Conservation (phyloP, 1,284 basidiomycete genomes). For the Cryptococcus sp. region DNA sequence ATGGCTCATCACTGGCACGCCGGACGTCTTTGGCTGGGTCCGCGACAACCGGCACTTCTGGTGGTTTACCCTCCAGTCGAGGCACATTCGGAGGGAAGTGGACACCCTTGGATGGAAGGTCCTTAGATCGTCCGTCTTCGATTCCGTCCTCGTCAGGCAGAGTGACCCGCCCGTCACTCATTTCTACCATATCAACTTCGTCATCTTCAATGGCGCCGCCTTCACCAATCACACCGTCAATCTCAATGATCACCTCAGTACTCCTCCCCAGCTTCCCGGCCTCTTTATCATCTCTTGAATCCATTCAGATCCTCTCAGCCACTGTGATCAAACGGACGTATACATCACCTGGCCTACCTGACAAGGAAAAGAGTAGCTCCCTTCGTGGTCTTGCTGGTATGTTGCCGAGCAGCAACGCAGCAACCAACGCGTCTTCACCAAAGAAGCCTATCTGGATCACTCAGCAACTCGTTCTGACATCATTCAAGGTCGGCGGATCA, state of each 20-base stretch:
- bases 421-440: not conserved
- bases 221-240: conserved; percentile 1
- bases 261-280: conserved; percentile 39
- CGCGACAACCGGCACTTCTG: conserved; percentile 5
- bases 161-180: not conserved
- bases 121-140: not conserved
- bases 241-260: conserved; percentile 12
- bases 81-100: not conserved
- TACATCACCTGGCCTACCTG: conserved; percentile 6
- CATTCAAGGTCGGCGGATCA: conserved; percentile 22
- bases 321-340: conserved; percentile 21
- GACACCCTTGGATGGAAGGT: not conserved
- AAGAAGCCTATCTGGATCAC: conserved; percentile 22
- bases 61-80: conserved; percentile 3
- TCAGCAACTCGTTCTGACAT: conserved; percentile 26
- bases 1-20: conserved; percentile 13
- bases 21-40: conserved; percentile 10
- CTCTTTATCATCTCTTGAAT: conserved; percentile 22
- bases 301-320: conserved; percentile 34
- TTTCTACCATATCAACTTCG: not conserved
- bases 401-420: conserved; percentile 1
- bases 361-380: conserved; percentile 11
- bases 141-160: not conserved
- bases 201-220: conserved; percentile 7
- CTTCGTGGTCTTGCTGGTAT: conserved; percentile 11